These are phyloP conservation scores for Hyaloperonospora brassicae DNA, from an alignment of 352 stramenopile species.

Conservation along the genomic window DNA sequence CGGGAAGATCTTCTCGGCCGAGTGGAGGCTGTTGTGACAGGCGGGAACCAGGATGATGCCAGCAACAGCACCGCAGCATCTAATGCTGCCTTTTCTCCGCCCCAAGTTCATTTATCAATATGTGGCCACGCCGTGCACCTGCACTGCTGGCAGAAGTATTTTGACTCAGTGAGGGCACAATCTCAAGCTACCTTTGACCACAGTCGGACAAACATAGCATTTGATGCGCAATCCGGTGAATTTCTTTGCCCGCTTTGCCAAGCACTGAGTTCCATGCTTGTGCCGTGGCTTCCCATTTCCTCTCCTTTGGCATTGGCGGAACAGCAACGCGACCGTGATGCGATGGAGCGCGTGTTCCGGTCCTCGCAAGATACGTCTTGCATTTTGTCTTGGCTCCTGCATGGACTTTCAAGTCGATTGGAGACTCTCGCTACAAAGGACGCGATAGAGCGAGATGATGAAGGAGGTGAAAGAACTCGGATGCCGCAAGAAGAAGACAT, in stretches of 20 bases:
- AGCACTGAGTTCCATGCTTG: constrained; percentile 84
- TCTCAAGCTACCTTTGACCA: constrained; percentile 63
- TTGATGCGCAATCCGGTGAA: constrained; percentile 79
- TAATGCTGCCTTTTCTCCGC: constrained; percentile 34
- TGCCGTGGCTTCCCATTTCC: constrained; percentile 68
- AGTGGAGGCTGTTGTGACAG: constrained; percentile 16
- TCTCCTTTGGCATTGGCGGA: constrained; percentile 47
- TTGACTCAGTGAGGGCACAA: constrained; percentile 75
- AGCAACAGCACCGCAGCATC: constrained; percentile 5
- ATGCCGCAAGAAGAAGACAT: constrained; percentile 34
- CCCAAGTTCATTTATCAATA: constrained; percentile 64
- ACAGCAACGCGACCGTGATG: constrained; percentile 44
- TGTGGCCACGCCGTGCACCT: constrained; percentile 89
- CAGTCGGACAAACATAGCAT: constrained; percentile 72
- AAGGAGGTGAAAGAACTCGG: constrained; percentile 12
- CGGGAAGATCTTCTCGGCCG: constrained; percentile 37
- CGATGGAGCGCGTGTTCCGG: constrained; percentile 71
- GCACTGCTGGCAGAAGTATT: constrained; percentile 85
- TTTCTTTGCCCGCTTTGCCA: constrained; percentile 90
- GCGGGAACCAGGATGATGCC: constrained; percentile 10
- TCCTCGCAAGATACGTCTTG: constrained; percentile 59
- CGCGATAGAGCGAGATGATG: constrained; percentile 22
- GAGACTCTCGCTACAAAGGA: constrained; percentile 29
- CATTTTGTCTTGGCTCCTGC: constrained; percentile 52
- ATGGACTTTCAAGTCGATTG: constrained; percentile 41